Conservation (phyloP, 192 early-diverging fungal species). For the Lunasporangiospora selenospora region DNA sequence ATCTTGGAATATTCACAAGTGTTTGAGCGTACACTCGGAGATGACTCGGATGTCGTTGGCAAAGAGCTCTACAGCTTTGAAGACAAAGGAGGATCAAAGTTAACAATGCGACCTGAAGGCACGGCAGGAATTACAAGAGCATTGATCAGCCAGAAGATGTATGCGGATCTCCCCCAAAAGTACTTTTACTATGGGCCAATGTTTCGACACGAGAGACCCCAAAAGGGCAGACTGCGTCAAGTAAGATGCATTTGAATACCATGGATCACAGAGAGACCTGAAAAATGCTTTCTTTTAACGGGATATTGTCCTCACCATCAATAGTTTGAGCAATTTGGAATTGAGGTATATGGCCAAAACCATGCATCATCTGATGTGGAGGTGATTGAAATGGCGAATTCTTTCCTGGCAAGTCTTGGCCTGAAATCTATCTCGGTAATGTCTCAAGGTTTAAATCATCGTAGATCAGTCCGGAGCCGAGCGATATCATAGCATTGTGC, state of each 20-base stretch:
- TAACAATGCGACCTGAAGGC: constrained; percentile 75
- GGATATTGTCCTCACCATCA: not conserved
- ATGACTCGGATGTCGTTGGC: constrained; percentile 69
- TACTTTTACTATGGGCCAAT: constrained; percentile 72
- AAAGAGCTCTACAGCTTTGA: constrained; percentile 74
- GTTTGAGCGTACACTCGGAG: constrained; percentile 67
- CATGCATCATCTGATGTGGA: constrained; percentile 67
- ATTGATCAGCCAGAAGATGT: constrained; percentile 53
- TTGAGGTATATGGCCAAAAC: constrained; percentile 61
- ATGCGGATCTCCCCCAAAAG: constrained; percentile 52
- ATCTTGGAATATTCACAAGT: constrained; percentile 70
- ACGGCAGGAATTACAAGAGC: constrained; percentile 62
- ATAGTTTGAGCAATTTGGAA: constrained; percentile 76
- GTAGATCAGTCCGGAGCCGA: no score
- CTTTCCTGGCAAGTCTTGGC: constrained; percentile 50
- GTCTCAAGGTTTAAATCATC: no score
- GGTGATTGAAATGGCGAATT: constrained; percentile 58
- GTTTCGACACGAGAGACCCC: constrained; percentile 76
- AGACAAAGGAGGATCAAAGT: constrained; percentile 59
- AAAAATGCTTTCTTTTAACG: not conserved
- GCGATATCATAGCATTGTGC: no score
- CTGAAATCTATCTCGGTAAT: constrained; percentile 31
- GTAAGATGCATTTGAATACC: constrained; percentile 7
- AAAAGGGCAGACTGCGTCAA: constrained; percentile 69
- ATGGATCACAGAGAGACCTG: not conserved